Evolutionary conservation across 2,329 filamentous ascomycete species (phyloP), one percentile per base, ranked within the genome.

Genomic region (Botryotinia convoluta): DNA sequence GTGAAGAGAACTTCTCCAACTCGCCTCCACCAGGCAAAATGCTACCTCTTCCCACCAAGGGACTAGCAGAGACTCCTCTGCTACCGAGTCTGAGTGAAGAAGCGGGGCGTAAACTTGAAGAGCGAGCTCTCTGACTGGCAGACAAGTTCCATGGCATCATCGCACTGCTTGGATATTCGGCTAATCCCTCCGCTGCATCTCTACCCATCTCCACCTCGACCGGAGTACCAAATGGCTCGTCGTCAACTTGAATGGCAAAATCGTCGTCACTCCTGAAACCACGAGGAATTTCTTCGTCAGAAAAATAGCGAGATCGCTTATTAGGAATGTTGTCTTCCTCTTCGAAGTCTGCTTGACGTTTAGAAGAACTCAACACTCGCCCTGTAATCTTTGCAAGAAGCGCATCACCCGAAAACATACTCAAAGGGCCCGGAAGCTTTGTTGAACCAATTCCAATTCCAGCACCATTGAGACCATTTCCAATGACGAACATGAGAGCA

Each of bases 201-300:
- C 93, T 89, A 32, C 91, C 92, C 37, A 93, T 82, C 81, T 97
- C 94, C 32, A 91, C 81, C 14, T 87, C 93, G 42, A 51, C 64
- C 4, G 63, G 64, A 22, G 64, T 73, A 35, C 71, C 71, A 18
- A 73, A 57, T 32, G 18, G 54, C 39, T 83, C 75, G 80, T 83
- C 81, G 0, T 82, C 81, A 29, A 85, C 82, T 32, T 85, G 81
- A n/a, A 82, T 82, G 10, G 83, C 77, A 2, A 82, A 78, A 14
- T 79, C 80, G 60, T 80, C 80, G 37, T 82, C 78, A 48, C 80
- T 74, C 18, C 42, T 39, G 65, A 69, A 76, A 74, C 39, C 51
- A 51, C 73, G 71, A 44, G 57, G 71, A 44, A 37, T 76, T n/a
- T 83, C 65, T 73, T 84, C 81, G 39, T 81, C 77, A 5, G 54